Evolutionary conservation across 2,329 filamentous ascomycete genomes (phyloP).

Genomic region (Aspergillus fischeri): DNA sequence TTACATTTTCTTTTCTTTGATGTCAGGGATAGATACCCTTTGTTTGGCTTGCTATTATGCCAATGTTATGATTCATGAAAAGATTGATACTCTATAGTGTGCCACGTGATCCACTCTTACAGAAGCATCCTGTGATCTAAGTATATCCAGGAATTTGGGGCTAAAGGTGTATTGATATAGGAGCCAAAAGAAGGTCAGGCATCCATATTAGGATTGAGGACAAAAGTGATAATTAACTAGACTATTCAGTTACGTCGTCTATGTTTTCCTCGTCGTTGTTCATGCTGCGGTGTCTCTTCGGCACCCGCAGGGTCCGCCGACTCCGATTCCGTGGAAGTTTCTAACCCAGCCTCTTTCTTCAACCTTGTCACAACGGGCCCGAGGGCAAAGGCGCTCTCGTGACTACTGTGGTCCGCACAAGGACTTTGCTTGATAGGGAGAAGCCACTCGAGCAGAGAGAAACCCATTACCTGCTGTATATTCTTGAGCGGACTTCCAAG

Average conservation of each 20-base stretch:
- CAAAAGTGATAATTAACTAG: not conserved
- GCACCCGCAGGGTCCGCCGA: not conserved
- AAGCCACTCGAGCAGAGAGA: slow-evolving; percentile 69
- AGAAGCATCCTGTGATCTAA: not conserved
- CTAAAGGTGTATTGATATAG: not conserved
- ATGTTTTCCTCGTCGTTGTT: slow-evolving; percentile 12
- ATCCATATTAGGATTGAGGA: not conserved
- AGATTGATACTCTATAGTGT: not conserved
- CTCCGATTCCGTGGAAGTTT: slow-evolving; percentile 6
- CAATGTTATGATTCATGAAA: not conserved
- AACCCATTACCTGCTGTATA: slow-evolving; percentile 75
- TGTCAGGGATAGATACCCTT: not conserved
- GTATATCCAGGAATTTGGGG: not conserved
- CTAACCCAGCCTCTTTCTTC: slow-evolving; percentile 44
- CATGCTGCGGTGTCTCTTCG: slow-evolving; percentile 8
- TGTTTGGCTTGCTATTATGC: not conserved
- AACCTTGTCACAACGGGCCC: slow-evolving; percentile 59
- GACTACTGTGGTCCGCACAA: slow-evolving; percentile 63
- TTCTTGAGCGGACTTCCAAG: slow-evolving; percentile 64
- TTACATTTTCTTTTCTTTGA: not conserved
- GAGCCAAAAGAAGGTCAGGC: not conserved
- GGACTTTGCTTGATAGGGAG: slow-evolving; percentile 72
- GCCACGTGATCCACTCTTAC: not conserved
- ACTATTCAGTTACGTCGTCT: not conserved
- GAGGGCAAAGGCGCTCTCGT: slow-evolving; percentile 64